Evolutionary conservation across 2,329 filamentous ascomycete genomes (phyloP), one percentile per base, ranked within the genome.

Genomic region (Elsinoe perseae): DNA sequence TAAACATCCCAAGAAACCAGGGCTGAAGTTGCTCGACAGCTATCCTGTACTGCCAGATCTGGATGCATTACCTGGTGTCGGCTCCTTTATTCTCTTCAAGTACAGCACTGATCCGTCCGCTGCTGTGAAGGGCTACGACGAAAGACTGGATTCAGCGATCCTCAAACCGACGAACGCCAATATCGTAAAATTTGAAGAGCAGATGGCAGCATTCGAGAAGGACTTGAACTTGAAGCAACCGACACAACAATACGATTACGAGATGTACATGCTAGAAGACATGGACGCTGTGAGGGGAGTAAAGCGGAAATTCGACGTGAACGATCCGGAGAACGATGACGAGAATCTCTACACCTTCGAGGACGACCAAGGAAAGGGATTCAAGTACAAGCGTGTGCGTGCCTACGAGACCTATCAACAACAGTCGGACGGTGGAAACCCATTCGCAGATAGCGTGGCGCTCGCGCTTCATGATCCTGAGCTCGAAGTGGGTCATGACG

Each of bases 31-130:
- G 2, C 70, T 84, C 28, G 81, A 81, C 42, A 77, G 76, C 57
- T 85, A 81, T 63, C 80, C 82, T 14, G 64, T 85, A 9, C 69
- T 84, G 5, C 82, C 82, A 6, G 82, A 85, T 62, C 74, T 82
- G 34, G 77, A 81, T 30, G 80, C 80, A 9, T 75, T 80, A 56
- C 79, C 81, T 3, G 78, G 82, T 60, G 75, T 76, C 6, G 80
- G 80, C 62, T 76, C 75, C 34, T 84, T 79, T 68, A 75, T 82
- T 62, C 72, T 83, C 55, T 75, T 80, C 68, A 84, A 84, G 57
- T 84, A 84, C 67, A 73, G 77, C 58, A 78, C 80, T 50, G 78
- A 81, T n/a, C 82, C 82, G 1, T 69, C 81, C 36, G 70, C 75
- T 50, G 63, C 69, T 7, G 71, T 74, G 16, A 72, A 71, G 14